Evolutionary conservation across 2,329 filamentous ascomycete species (phyloP).

Genomic region (Colletotrichum zoysiae): DNA sequence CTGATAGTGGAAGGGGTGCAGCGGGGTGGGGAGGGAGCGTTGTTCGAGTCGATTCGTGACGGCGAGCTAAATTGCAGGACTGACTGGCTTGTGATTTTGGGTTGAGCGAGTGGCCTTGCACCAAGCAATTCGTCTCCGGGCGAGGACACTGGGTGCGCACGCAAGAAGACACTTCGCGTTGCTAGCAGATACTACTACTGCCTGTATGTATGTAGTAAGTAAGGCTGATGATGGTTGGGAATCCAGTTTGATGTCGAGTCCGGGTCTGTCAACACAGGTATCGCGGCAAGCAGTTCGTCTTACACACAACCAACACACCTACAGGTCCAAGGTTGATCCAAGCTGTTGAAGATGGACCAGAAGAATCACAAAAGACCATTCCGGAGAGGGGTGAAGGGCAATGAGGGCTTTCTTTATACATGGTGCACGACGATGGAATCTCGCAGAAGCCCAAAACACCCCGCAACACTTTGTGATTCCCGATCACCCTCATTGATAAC

Average conservation of each 20-base stretch:
- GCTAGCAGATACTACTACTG: neutral
- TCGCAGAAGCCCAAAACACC: slow-evolving; percentile 14
- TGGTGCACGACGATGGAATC: slow-evolving; percentile 23
- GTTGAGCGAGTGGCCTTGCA: slow-evolving; percentile 13
- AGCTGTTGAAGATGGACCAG: neutral
- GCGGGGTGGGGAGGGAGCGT: slow-evolving; percentile 1
- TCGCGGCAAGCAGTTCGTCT: neutral
- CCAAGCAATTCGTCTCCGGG: neutral
- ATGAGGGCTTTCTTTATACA: slow-evolving; percentile 25
- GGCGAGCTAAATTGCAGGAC: slow-evolving; percentile 1
- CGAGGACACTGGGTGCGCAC: neutral
- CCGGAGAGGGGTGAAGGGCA: neutral
- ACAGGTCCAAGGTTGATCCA: neutral
- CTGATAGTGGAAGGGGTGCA: neutral
- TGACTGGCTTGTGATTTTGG: slow-evolving; percentile 15
- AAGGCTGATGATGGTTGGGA: neutral
- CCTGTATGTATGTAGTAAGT: neutral
- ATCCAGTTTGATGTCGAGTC: neutral
- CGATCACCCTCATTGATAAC: slow-evolving; percentile 36
- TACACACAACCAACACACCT: neutral
- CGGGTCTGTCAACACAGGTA: neutral
- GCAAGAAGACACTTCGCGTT: neutral
- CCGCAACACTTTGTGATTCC: slow-evolving; percentile 3
- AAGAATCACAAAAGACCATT: neutral
- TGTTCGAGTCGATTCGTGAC: slow-evolving; percentile 9